Conservation (phyloP, 2,329 filamentous ascomycete genomes). For the Didymella pomorum region DNA sequence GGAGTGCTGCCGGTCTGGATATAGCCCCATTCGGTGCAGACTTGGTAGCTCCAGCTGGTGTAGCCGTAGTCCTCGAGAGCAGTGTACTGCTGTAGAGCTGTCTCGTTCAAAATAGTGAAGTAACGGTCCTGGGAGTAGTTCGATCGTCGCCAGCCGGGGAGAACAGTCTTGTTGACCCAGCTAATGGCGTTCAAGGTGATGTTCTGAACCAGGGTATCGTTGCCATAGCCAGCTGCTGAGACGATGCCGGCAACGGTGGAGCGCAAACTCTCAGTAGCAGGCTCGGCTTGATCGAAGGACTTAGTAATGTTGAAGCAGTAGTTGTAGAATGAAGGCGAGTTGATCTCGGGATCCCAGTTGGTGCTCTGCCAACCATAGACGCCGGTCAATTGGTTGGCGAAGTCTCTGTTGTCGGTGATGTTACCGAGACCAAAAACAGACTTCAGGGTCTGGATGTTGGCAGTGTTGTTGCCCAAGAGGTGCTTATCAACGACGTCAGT, state of each 20-base stretch:
- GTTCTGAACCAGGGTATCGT: conserved; percentile 55
- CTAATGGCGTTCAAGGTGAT: conserved; percentile 66
- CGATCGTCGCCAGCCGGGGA: conserved; percentile 50
- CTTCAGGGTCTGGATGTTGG: conserved; percentile 59
- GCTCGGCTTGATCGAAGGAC: conserved; percentile 54
- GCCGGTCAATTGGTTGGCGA: conserved; percentile 58
- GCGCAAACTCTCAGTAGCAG: conserved; percentile 45
- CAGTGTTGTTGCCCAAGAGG: conserved; percentile 58
- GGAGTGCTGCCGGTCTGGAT: conserved; percentile 78
- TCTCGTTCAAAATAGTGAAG: conserved; percentile 59
- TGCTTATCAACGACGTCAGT: conserved; percentile 68
- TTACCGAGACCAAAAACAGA: conserved; percentile 60
- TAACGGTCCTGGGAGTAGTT: conserved; percentile 58
- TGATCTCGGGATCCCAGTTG: conserved; percentile 65
- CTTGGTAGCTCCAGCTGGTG: conserved; percentile 65
- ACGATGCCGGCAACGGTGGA: conserved; percentile 57
- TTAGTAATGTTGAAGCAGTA: conserved; percentile 65
- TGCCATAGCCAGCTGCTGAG: conserved; percentile 58
- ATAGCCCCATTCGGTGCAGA: conserved; percentile 71
- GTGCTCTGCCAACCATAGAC: conserved; percentile 62
- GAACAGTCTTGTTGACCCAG: conserved; percentile 58
- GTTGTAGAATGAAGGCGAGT: conserved; percentile 56
- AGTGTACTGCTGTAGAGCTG: conserved; percentile 33
- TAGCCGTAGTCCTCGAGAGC: conserved; percentile 28
- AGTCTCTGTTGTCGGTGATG: conserved; percentile 62